Base-by-base conservation (phyloP, 2,329 filamentous ascomycete species). In the Diplocarpon mali region DNA sequence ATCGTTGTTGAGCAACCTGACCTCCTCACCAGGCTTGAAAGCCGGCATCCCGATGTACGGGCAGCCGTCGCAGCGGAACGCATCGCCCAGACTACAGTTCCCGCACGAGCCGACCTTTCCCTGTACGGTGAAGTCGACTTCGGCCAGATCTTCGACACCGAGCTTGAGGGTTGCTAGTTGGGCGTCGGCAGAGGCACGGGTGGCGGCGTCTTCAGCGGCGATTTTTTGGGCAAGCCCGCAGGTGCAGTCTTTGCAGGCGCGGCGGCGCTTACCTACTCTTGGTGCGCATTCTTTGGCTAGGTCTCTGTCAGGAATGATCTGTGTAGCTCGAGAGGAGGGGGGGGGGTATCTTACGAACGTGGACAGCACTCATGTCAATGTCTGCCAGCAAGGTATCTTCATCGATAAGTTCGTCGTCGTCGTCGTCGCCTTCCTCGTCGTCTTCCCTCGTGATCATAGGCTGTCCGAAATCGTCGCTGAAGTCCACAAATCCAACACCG, bases 231-330 rank as follows among this genome's bases (percentile, higher is more conserved):
- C 87, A 20, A 98, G 78, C 40, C 92, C 92, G 62, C 92, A 98
- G 8, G 85, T 90, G 70, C 92, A 98, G 69, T 98, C 92, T 68
- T 98, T 96, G 73, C 92, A 98, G 46, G 92, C 88, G 50, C 89
- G 81, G 44, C 90, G 83, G 56, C 90, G 81, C 70, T 94, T 94
- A 47, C 85, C 87, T 36, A 81, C 74, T 67, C 92, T 86, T 38
- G 90, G 89, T 47, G 81, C 78, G 65, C 92, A 98, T 62, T 93
- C 86, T 20, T 82, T 76, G 42, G 92, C 89, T 85, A 52, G 42
- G 32, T 43, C 34, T 36, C 35, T 14, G 35, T 30, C 45, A 53
- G 42, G 45, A 32, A 39, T 13, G 29, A 20, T 36, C 14, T 31
- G 20, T 10, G 13, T 42, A 37, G 11, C 36, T 8, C 43, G 28